phyloP scores from a whole-genome alignment of 805 yeast genomes.

The Saccharomycodes ludwigii region DNA sequence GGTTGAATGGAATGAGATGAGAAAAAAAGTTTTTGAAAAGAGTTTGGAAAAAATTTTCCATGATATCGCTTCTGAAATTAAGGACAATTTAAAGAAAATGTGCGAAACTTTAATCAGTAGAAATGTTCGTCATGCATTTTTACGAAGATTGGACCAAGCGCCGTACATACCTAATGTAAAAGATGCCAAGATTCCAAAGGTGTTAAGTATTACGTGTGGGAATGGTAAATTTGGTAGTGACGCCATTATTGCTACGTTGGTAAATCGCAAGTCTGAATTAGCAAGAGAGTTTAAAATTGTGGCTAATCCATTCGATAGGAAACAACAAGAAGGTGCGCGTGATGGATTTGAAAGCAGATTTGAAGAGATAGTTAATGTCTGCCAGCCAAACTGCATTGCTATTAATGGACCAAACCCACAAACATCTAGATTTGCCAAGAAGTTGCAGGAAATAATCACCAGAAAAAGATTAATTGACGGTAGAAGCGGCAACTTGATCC shows the following conservation, averaged over 20 bases:
- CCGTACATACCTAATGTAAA: constrained; percentile 77
- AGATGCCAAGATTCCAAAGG: constrained; percentile 78
- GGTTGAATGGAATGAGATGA: constrained; percentile 66
- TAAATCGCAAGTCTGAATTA: constrained; percentile 73
- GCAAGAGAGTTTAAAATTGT: constrained; percentile 69
- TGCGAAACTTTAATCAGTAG: constrained; percentile 61
- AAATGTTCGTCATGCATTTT: constrained; percentile 58
- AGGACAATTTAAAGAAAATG: constrained; percentile 66
- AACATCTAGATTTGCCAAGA: constrained; percentile 47
- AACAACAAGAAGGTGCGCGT: constrained; percentile 35
- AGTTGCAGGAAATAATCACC: constrained; percentile 38
- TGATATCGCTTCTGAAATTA: constrained; percentile 59
- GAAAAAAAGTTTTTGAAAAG: constrained; percentile 51
- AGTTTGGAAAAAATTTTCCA: constrained; percentile 61
- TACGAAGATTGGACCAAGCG: constrained; percentile 76
- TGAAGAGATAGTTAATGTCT: constrained; percentile 42
- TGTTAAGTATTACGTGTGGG: constrained; percentile 74
- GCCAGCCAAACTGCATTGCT: constrained; percentile 82
- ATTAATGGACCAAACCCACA: constrained; percentile 78
- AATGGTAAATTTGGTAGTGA: constrained; percentile 70
- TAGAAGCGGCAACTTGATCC: constrained; percentile 44
- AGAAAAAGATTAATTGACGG: constrained; percentile 28
- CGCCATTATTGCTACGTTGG: constrained; percentile 71
- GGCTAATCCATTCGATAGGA: constrained; percentile 40
- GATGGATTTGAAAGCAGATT: constrained; percentile 58